Base-by-base conservation (phyloP, 805 yeast genomes). In the Kodamaea kakaduensis region DNA sequence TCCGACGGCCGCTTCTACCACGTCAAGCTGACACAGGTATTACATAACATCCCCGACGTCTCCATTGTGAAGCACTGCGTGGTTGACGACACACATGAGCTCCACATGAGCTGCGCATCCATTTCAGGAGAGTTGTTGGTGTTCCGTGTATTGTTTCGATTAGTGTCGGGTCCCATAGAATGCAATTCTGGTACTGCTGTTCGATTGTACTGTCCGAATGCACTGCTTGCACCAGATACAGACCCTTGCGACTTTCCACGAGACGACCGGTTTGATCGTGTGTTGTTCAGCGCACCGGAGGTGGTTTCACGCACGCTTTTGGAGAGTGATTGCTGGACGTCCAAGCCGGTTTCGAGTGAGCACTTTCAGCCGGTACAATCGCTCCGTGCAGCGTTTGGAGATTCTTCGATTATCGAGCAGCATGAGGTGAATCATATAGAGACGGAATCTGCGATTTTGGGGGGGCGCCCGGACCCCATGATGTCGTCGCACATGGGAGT, bases 1-100 rank as follows among this genome's bases (percentile, higher is more conserved):
- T 40, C 4, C 27, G 61, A 54, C 32, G 40, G 44, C 3, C 33
- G 46, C 17, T 63, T 62, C 33, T 54, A 53, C 35, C 58, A 51
- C 26, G 52, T 64, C 3, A 58, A 52, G 21, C 55, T 76, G 1
- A 71, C 66, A 25, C 64, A 61, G 27, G 41, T 81, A 12, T 47
- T 64, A 6, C 79, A 77, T 45, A 81, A 81, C 46, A 65, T 81
- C 8, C 87, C 58, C 5, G 75, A 67, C 36, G 71, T 76, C 1
- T 51, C 69, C 16, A 63, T 78, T 31, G 42, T 68, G 12, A 42
- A 40, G 25, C 46, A 44, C 25, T 36, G 25, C 6, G 49, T 54
- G 9, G 39, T 40, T 0, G 41, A 38, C 2, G 22, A 17, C 1
- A 44, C 39, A 7, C 61, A 61, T 31, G 57, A 58, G 3, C 47